A percentile compares a stretch with the other conserved stretches of the same genome.
Conservation (phyloP, 306 rosid genomes). For the Cyamopsis tetragonoloba region DNA sequence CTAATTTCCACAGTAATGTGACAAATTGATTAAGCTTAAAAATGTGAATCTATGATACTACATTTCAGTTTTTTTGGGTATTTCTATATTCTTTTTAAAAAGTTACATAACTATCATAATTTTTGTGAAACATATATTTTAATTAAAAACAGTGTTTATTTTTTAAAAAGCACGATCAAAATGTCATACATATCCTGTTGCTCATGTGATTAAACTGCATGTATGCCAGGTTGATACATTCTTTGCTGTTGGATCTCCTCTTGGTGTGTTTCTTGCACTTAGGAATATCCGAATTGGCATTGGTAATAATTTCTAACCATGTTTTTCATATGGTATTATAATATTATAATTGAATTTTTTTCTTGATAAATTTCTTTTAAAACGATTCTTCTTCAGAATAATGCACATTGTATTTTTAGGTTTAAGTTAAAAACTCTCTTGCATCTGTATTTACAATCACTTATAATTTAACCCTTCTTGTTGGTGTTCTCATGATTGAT, state of each 20-base stretch:
- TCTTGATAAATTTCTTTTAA: slow-evolving; percentile 21
- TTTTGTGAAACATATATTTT: background rate
- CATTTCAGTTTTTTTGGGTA: too few species aligned
- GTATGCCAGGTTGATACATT: slow-evolving; percentile 85
- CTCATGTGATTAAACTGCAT: slow-evolving; percentile 22
- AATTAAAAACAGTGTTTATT: background rate
- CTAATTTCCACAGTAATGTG: background rate
- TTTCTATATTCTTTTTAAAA: background rate
- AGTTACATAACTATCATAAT: background rate
- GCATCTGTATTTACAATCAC: background rate
- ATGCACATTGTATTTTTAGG: background rate
- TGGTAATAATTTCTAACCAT: slow-evolving; percentile 46
- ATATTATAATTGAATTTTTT: background rate
- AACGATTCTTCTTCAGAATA: slow-evolving; percentile 1
- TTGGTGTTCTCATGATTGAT: slow-evolving; percentile 10
- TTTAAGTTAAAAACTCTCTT: background rate
- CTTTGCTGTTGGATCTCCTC: slow-evolving; percentile 99
- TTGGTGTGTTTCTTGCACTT: slow-evolving; percentile 95
- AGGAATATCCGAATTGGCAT: slow-evolving; percentile 86
- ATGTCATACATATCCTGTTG: background rate
- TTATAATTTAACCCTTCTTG: background rate
- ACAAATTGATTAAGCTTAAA: background rate
- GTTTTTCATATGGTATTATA: slow-evolving; percentile 8
- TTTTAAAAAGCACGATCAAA: background rate
- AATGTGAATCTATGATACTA: background rate